Base-by-base conservation (phyloP, 352 stramenopile species). In the Phytopythium sindhum region DNA sequence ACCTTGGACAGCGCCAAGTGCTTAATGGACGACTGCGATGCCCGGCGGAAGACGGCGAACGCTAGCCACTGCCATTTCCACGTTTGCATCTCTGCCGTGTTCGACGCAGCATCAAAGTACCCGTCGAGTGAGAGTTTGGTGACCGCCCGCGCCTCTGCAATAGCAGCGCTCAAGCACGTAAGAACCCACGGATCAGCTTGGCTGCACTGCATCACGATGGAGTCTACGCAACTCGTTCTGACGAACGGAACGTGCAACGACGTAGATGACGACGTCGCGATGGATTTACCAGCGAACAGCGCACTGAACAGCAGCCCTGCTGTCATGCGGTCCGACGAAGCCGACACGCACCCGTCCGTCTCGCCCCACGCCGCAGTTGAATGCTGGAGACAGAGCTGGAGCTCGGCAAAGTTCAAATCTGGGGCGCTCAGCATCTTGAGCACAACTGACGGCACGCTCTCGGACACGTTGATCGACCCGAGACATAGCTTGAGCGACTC, bases 401-500 rank as follows among this genome's bases (percentile, higher is more conserved):
- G 61, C 54, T 77, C 69, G 37, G 63, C 72, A 35, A 74, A 61
- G 39, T 35, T 31, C 28, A 77, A 31, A n/a, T 24, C 26, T 12
- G 60, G 29, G 37, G 70, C 61, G 1, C 54, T 48, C 35, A 77
- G 26, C 29, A 52, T 57, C 23, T 64, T 65, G 12, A 74, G 59
- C 37, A 67, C 23, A 17, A 72, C 70, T 9, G 65, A 42, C 1
- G 67, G 60, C 4, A 74, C 31, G 5, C 66, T 39, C 11, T 53
- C 51, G 10, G 66, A 77, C 24, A 74, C 35, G 33, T 61, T 23
- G 35, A 74, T 65, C 21, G 60, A 68, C 5, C 70, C 70, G 17
- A 74, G 52, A 61, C 70, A 77, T 29, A 76, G 52, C 42, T 77
- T 63, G 44, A 74, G 62, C n/a, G 63, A 68, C 52, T 74, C 70